Base-by-base conservation (phyloP, 306 rosid species). In the Fagus crenata region DNA sequence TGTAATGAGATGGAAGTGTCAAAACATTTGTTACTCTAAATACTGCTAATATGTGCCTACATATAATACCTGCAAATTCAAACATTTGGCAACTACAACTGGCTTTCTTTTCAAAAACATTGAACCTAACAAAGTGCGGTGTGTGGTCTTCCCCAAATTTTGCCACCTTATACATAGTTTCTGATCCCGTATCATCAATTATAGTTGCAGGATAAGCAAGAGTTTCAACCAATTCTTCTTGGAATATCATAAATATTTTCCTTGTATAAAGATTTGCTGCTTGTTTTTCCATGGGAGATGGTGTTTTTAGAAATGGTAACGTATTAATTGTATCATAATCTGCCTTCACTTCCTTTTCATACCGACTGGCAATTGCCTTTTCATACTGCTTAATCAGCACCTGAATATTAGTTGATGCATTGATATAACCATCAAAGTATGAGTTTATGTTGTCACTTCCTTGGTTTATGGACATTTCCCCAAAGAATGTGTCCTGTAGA, bases 141-240 rank as follows among this genome's bases (percentile, higher is more conserved):
- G 68, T 76, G 77, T 76, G 79, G 65, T 80, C 80, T 76, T 84
- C 82, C 65, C 79, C 84, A 37, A 76, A 84, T 68, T 84, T 84
- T 37, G 83, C 85, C 17, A 84, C 88, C 61, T 78, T 61, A 74
- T 74, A 81, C 70, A 58, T 18, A 31, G 78, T 82, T 74, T 84
- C 72, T 13, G 90, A 75, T 83, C 96, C 98, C 7, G 93, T 84
- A 40, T 93, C 97, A 70, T 89, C 90, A 73, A 87, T 76, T 85
- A 86, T 92, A 41, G 90, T 92, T 53, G 97, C 97, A 73, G 96
- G 93, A 81, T 90, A 92, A 49, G 97, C 97, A 77, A 92, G 89
- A 77, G 97, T 90, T 84, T 90, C 97, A 68, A 92, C 97, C 81
- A 94, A 86, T 81, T 94, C 97, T 71, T 91, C 96, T 81, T 92